Conservation (phyloP, 225 moss, liverwort and hornwort species). For the Asterella californica region DNA sequence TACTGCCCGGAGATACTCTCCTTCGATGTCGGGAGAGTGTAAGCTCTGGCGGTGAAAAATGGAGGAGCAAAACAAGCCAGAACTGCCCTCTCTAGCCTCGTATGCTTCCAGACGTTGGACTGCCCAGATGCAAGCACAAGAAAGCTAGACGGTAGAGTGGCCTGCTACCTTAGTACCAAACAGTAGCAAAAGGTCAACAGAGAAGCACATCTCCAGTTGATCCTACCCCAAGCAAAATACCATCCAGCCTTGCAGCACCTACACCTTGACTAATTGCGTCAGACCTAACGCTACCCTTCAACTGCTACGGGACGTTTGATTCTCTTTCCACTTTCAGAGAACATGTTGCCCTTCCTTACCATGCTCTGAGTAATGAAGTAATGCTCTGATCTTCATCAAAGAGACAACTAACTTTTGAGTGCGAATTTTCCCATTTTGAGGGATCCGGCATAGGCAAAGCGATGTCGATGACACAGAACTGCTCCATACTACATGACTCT, state of each 20-base stretch:
- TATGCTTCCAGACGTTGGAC: no score
- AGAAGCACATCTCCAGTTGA: no score
- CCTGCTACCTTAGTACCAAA: no score
- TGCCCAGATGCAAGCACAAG: no score
- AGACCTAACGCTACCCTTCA: no score
- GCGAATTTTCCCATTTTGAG: slow-evolving; percentile 9
- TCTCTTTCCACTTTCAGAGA: background rate
- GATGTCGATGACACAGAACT: background rate
- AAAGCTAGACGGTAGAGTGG: no score
- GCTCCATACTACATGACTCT: background rate
- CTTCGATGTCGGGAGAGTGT: background rate
- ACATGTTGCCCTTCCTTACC: background rate
- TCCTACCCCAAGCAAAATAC: no score
- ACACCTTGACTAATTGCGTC: no score
- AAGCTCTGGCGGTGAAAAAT: background rate
- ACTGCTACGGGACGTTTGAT: no score
- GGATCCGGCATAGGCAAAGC: background rate
- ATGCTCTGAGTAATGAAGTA: background rate
- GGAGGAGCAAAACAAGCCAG: background rate
- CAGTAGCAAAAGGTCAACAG: no score
- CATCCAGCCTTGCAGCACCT: no score
- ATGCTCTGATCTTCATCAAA: background rate
- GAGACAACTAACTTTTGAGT: background rate
- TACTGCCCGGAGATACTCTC: background rate
- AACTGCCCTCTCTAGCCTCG: no score